Percentiles rank a stretch among this genome's conserved stretches.
Conservation (phyloP, 352 stramenopile species). For the Phytophthora multivora region DNA sequence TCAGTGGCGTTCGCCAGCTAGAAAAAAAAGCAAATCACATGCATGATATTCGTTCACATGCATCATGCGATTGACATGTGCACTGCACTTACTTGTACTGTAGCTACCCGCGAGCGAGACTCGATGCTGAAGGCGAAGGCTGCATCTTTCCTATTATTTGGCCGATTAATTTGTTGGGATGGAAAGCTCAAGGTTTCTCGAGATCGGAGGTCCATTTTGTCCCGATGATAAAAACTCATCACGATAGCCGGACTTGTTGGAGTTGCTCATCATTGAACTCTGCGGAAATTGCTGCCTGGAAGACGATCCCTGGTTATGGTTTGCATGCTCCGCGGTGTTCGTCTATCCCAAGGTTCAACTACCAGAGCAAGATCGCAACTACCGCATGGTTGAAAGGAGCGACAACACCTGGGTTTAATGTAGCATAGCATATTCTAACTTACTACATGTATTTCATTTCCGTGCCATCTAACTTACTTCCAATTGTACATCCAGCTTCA, state of each 20-base stretch:
- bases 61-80: background rate
- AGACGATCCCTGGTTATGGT: background rate
- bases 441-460: background rate
- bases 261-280: slow-evolving; percentile 21
- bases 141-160: background rate
- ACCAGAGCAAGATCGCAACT: background rate
- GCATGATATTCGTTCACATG: background rate
- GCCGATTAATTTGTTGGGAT: background rate
- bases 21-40: slow-evolving; percentile 11
- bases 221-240: background rate
- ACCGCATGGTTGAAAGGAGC: background rate
- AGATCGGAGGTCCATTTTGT: slow-evolving; percentile 9
- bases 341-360: background rate
- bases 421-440: background rate
- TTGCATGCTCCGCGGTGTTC: background rate
- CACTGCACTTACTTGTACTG: too few species aligned
- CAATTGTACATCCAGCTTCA: slow-evolving; percentile 7
- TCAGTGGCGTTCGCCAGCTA: slow-evolving; percentile 5
- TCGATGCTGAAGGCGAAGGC: background rate
- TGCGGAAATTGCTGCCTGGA: background rate
- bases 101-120: background rate
- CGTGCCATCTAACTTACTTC: background rate
- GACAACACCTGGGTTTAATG: background rate
- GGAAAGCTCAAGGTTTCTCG: background rate
- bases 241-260: slow-evolving; percentile 6